phyloP scores from a whole-genome alignment of 768 basidiomycete genomes.

The Kwoniella sp. region DNA sequence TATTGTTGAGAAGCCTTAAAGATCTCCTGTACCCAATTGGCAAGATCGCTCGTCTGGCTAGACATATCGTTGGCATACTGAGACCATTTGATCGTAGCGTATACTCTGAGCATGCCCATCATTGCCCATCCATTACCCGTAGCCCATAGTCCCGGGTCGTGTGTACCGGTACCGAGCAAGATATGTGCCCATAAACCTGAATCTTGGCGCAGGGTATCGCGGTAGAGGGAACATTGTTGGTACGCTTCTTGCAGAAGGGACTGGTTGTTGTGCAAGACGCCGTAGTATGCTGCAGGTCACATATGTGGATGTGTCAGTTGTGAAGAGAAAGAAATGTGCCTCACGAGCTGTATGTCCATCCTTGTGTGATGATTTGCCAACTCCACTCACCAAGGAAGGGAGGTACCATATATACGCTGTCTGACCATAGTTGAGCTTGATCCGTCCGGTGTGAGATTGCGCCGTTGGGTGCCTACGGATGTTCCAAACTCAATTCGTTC shows the following conservation, averaged over 20 bases:
- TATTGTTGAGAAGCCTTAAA: conserved; percentile 47
- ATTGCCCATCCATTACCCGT: conserved; percentile 60
- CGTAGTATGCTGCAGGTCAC: conserved; percentile 54
- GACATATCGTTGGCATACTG: conserved; percentile 48
- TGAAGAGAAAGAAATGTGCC: too few species aligned
- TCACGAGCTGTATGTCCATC: too few species aligned
- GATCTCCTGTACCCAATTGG: conserved; percentile 57
- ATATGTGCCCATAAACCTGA: conserved; percentile 59
- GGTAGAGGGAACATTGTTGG: conserved; percentile 59
- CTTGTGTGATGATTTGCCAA: too few species aligned
- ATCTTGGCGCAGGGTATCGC: conserved; percentile 52
- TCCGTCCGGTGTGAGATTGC: conserved; percentile 59
- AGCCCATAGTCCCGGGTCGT: conserved; percentile 56
- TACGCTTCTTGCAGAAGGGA: conserved; percentile 58
- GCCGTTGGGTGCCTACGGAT: conserved; percentile 50
- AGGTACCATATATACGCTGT: conserved; percentile 58
- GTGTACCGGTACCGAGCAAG: conserved; percentile 37
- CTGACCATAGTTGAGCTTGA: conserved; percentile 54
- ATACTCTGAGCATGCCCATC: conserved; percentile 58
- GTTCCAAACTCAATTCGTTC: neutral
- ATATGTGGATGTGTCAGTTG: neutral
- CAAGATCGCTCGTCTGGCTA: conserved; percentile 51
- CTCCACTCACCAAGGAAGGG: conserved; percentile 58
- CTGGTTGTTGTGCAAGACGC: conserved; percentile 54
- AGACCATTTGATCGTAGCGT: conserved; percentile 56